Evolutionary conservation across 495 filamentous ascomycete species (phyloP).

Genomic region (Aspergillus bridgeri): DNA sequence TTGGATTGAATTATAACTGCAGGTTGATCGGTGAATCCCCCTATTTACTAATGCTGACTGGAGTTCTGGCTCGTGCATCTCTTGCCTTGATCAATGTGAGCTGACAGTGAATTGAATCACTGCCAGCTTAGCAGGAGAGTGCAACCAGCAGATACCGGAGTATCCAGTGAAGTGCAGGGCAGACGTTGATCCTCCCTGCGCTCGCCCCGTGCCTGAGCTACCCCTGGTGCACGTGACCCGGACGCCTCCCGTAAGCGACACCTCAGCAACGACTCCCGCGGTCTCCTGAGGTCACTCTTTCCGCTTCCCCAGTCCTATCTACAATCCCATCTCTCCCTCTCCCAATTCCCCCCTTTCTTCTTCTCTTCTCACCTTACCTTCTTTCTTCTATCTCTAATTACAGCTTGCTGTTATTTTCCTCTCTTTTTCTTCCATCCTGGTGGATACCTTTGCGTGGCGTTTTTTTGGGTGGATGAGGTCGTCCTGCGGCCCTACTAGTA

Average conservation of each 20-base stretch:
- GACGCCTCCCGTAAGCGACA: constrained; percentile 39
- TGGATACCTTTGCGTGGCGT: constrained; percentile 43
- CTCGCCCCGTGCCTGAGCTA: too few relatives aligned
- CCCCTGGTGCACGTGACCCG: constrained; percentile 34
- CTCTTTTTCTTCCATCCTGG: constrained; percentile 23
- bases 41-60: not conserved
- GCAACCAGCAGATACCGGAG: not conserved
- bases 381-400: constrained; percentile 14
- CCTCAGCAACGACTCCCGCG: constrained; percentile 43
- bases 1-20: not conserved
- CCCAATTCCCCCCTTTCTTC: constrained; percentile 23
- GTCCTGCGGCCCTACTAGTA: constrained; percentile 43
- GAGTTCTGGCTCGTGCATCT: not conserved
- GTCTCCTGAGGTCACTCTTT: constrained; percentile 45
- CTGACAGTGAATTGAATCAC: not conserved
- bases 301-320: constrained; percentile 25
- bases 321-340: constrained; percentile 19
- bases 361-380: constrained; percentile 17
- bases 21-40: not conserved
- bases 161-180: not conserved
- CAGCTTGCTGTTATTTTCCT: constrained; percentile 18
- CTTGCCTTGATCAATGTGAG: not conserved
- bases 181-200: not conserved
- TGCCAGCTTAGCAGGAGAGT: not conserved
- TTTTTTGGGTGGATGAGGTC: constrained; percentile 49